Base-by-base conservation (phyloP, 2,329 filamentous ascomycete genomes). In the Trichoderma sp. region DNA sequence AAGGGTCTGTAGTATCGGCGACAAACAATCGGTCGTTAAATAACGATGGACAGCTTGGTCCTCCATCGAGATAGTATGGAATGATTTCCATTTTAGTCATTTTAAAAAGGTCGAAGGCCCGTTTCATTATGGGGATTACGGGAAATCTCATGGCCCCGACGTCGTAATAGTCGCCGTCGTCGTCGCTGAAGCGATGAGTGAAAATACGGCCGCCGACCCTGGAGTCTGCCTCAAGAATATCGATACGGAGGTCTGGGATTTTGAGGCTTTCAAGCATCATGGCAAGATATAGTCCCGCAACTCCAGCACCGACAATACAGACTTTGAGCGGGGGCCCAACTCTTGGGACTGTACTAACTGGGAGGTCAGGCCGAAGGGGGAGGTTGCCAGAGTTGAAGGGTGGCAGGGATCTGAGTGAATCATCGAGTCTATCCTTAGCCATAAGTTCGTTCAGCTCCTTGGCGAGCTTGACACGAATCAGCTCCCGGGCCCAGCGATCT, bases 131-230 rank as follows among this genome's bases (percentile, higher is more conserved):
- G 5, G 69, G 52, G 34, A 74, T 79, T 5, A 78, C 42, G 0
- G 79, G 79, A 66, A 75, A 79, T 17, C 80, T 70, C 79, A 81
- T 81, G 5, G 80, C 79, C 0, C 79, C 80, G 37, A 81, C 70
- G 68, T 81, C 80, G 61, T 80, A 80, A 69, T 81, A 81, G 68
- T 80, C 74, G 59, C 79, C 76, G 52, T 63, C 10, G 7, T 67
- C 59, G 1, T 74, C 57, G 53, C 65, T 72, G 61, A 81, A 80
- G 13, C 73, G 42, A 66, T 80, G 71, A 1, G 79, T 80, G 56
- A 73, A 79, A 5, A 78, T 42, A 13, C 79, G 72, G 5, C 79
- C 79, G 45, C 79, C 79, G 19, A 77, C 68, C 13, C 77, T 71
- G 1, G 73, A 67, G 29, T 70, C 71, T 15, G 76, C 74, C 67